Evolutionary conservation across 345 rosid genomes (phyloP).

Genomic region (Euphorbia lathyris): DNA sequence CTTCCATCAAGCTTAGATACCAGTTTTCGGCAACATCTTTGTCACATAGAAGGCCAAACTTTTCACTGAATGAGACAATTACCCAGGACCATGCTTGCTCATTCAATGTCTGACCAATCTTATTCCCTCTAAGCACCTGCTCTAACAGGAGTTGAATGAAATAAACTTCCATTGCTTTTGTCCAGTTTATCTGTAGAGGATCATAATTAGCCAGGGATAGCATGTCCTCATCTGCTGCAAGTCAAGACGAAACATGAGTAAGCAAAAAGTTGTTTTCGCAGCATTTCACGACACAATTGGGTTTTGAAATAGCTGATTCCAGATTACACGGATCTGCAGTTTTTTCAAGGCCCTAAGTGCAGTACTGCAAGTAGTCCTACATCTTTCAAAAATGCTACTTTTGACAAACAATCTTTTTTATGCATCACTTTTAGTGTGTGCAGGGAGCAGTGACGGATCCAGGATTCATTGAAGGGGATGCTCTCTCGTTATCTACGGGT

Average conservation of each 20-base stretch:
- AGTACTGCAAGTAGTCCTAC: background rate
- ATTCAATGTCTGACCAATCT: conserved; percentile 15
- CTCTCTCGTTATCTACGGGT: too few species aligned
- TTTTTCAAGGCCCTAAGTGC: background rate
- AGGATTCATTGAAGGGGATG: too few species aligned
- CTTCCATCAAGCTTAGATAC: conserved; percentile 25
- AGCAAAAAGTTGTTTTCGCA: background rate
- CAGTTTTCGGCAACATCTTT: conserved; percentile 14
- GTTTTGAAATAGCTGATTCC: background rate
- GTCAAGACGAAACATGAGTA: conserved; percentile 11
- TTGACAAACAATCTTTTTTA: background rate
- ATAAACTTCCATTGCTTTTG: conserved; percentile 25
- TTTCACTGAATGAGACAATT: conserved; percentile 22
- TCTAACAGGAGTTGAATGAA: conserved; percentile 28
- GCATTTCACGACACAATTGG: background rate
- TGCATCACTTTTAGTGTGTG: background rate
- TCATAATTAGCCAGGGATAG: conserved; percentile 22
- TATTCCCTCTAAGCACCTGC: conserved; percentile 23
- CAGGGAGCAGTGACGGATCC: too few species aligned
- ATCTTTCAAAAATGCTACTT: background rate
- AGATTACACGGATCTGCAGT: background rate
- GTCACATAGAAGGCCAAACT: conserved; percentile 24
- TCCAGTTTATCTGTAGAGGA: conserved; percentile 27
- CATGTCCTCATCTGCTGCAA: conserved; percentile 36
- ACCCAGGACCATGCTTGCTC: conserved; percentile 26